A percentile compares a stretch with the other conserved stretches of the same genome.
phyloP scores from a whole-genome alignment of 306 rosid species.

The Fragaria nilgerrensis region DNA sequence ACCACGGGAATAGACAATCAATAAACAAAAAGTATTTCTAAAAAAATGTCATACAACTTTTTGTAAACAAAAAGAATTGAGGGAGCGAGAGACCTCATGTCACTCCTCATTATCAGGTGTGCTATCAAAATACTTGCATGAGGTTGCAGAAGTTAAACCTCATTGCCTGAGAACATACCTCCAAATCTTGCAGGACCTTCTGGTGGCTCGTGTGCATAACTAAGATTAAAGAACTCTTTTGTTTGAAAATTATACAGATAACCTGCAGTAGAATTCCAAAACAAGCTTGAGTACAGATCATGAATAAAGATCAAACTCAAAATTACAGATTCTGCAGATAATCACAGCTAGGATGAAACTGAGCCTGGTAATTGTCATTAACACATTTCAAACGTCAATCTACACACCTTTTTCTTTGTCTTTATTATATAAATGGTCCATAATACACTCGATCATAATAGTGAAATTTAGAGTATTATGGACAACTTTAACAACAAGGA shows the following conservation, averaged over 20 bases:
- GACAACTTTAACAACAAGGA: background rate
- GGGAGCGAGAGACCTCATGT: background rate
- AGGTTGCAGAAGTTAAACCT: constrained; percentile 18
- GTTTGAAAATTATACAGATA: constrained; percentile 87
- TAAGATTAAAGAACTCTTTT: constrained; percentile 90
- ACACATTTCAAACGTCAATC: background rate
- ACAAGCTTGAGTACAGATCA: constrained; percentile 30
- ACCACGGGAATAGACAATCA: background rate
- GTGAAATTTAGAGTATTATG: background rate
- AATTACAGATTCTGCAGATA: background rate
- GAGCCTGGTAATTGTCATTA: background rate
- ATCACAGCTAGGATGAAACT: background rate
- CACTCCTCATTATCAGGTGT: background rate
- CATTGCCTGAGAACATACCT: constrained; percentile 54
- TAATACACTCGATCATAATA: too few relatives aligned
- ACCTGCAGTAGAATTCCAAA: constrained; percentile 54
- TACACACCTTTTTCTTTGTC: background rate
- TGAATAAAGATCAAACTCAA: background rate
- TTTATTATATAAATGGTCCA: background rate
- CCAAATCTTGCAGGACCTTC: constrained; percentile 93
- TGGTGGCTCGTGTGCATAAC: constrained; percentile 68
- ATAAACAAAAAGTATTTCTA: background rate
- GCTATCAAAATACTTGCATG: background rate
- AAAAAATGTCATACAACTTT: background rate
- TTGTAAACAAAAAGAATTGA: background rate